Conservation (phyloP, 305 asterid genomes). For the Fraxinus greggii region DNA sequence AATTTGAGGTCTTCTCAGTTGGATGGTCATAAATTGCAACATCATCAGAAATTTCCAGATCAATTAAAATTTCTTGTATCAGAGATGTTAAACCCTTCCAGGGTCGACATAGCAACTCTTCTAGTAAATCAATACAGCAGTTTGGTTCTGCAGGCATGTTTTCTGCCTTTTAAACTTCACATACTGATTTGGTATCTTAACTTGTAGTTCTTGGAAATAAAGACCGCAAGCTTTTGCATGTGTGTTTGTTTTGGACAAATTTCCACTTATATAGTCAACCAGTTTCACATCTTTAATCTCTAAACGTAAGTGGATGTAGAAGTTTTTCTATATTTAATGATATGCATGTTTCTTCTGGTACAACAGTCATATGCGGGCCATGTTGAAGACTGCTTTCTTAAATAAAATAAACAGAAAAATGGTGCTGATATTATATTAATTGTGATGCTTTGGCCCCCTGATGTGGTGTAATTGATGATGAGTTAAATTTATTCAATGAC, state of each 20-base stretch:
- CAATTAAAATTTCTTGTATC: conserved; percentile 59
- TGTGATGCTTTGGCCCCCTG: conserved; percentile 5
- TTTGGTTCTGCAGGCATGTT: conserved; percentile 85
- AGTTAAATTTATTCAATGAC: conserved; percentile 35
- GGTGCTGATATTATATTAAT: not conserved
- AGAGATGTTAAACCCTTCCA: conserved; percentile 61
- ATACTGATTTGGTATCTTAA: not conserved
- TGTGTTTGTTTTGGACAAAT: not conserved
- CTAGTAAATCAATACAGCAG: conserved; percentile 73
- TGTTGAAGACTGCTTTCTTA: not conserved
- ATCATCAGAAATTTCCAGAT: conserved; percentile 57
- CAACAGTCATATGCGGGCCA: not conserved
- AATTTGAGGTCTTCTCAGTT: conserved; percentile 52
- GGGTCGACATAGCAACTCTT: conserved; percentile 50
- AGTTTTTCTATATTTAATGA: not conserved
- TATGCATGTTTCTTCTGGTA: not conserved
- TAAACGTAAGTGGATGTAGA: not conserved
- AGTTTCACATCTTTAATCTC: not conserved
- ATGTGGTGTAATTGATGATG: conserved; percentile 17
- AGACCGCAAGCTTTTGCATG: not conserved
- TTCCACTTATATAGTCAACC: not conserved
- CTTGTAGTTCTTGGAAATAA: not conserved
- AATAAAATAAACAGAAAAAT: not conserved
- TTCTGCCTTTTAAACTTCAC: conserved; percentile 11
- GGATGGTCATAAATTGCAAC: conserved; percentile 35